Evolutionary conservation across 768 basidiomycete species (phyloP).

Genomic region (Gyrodon lividus): DNA sequence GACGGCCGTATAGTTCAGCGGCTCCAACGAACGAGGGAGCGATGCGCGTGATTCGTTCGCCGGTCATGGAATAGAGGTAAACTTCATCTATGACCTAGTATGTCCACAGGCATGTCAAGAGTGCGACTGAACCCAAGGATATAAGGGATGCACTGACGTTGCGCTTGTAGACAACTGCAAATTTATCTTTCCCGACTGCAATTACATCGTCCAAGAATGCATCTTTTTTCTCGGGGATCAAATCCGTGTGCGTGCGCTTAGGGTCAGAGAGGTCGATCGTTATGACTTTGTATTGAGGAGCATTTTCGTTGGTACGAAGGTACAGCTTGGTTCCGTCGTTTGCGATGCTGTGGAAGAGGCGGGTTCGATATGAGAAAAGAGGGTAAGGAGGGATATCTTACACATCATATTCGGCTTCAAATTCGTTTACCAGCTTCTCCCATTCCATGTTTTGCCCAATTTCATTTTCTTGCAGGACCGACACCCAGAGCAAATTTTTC

Average conservation of each 20-base stretch:
- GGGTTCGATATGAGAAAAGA: not conserved
- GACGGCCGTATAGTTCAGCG: slow-evolving; percentile 48
- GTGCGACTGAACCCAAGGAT: not conserved
- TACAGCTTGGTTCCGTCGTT: slow-evolving; percentile 65
- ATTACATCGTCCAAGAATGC: slow-evolving; percentile 55
- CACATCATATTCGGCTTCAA: slow-evolving; percentile 64
- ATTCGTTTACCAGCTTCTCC: slow-evolving; percentile 70
- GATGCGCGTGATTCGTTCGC: slow-evolving; percentile 53
- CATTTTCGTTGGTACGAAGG: slow-evolving; percentile 62
- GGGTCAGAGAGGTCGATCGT: slow-evolving; percentile 58
- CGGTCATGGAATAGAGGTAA: slow-evolving; percentile 62
- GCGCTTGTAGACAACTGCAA: slow-evolving; percentile 65
- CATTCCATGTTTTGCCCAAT: slow-evolving; percentile 69
- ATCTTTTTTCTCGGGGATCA: slow-evolving; percentile 68
- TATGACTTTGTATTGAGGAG: slow-evolving; percentile 65
- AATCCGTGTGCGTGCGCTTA: slow-evolving; percentile 47
- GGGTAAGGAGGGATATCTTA: slow-evolving; percentile 34
- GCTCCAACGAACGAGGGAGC: slow-evolving; percentile 69
- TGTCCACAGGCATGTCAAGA: slow-evolving; percentile 5
- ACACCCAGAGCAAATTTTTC: slow-evolving; percentile 77
- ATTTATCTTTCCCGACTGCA: slow-evolving; percentile 51
- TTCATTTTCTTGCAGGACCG: slow-evolving; percentile 56
- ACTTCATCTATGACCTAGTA: slow-evolving; percentile 74
- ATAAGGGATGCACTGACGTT: slow-evolving; percentile 48
- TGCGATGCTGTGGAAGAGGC: slow-evolving; percentile 45